Base-by-base conservation (phyloP, 306 rosid genomes). In the Quercus alba region DNA sequence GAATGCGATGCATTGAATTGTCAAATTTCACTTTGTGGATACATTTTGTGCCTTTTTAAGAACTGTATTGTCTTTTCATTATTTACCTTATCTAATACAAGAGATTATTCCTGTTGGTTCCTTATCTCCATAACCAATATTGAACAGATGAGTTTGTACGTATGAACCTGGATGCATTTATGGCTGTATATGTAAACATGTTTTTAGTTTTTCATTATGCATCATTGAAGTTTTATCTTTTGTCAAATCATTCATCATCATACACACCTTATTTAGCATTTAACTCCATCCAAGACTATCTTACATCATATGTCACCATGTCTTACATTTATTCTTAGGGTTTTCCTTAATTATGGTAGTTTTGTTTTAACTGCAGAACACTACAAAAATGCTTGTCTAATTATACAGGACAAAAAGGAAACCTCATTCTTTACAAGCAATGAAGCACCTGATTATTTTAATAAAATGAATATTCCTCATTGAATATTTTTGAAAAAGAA, bases 11-110 rank as follows among this genome's bases (percentile, higher is more conserved):
- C 38, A 7, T 67, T 46, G 3, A 70, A 69, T 61, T 52, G 33
- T 52, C 19, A 25, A 57, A 28, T 73, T 14, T 56, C 52, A 75
- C 81, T 56, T 25, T n/a, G 38, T 66, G 33, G 49, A 21, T 55
- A 4, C 35, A 17, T 80, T 58, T 31, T 75, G 35, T 54, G 38
- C 73, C 73, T 41, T 41, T 46, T 26, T 20, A 51, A 58, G 49
- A 10, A 62, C 80, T 59, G 56, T 75, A 11, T 26, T 76, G 67
- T 23, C 56, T 54, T 79, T 68, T 81, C 66, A 77, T 38, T 9
- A 58, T 64, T 55, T 71, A 38, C 57, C 46, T 70, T 14, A 17
- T 61, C 6, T 25, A 14, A 28, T 23, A 59, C 1, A 59, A 12
- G 33, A 59, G 67, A 23, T 11, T 25, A 28, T 25, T 5, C 10